phyloP scores from a whole-genome alignment of 116 monocot genomes.

The Posidonia oceanica region DNA sequence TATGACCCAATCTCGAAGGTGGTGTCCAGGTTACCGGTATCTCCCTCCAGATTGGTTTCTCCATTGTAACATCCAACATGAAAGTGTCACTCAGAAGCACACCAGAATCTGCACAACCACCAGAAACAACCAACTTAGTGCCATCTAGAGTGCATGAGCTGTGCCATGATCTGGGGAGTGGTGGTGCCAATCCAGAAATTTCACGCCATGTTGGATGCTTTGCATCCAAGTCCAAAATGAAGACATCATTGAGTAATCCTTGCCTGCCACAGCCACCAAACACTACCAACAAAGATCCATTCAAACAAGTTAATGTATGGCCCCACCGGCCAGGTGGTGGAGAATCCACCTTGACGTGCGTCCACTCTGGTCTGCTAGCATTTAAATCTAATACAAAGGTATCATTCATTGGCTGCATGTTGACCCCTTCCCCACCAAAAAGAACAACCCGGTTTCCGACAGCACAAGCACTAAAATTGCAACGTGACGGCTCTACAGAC shows the following conservation, averaged over 20 bases:
- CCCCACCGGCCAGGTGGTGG: slow-evolving; percentile 90
- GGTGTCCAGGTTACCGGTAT: slow-evolving; percentile 66
- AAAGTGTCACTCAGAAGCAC: slow-evolving; percentile 70
- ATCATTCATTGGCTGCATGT: slow-evolving; percentile 90
- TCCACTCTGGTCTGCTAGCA: slow-evolving; percentile 62
- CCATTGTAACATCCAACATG: slow-evolving; percentile 59
- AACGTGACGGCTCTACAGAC: slow-evolving; percentile 52
- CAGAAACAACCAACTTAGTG: slow-evolving; percentile 65
- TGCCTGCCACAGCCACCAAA: slow-evolving; percentile 77
- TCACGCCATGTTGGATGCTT: slow-evolving; percentile 73
- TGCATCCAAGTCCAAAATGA: slow-evolving; percentile 70
- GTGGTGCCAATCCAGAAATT: slow-evolving; percentile 58
- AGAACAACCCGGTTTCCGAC: slow-evolving; percentile 59
- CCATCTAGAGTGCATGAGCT: slow-evolving; percentile 74
- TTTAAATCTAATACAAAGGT: slow-evolving; percentile 71
- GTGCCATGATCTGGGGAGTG: slow-evolving; percentile 75
- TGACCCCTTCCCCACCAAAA: slow-evolving; percentile 63
- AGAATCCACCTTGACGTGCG: slow-evolving; percentile 55
- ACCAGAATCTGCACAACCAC: slow-evolving; percentile 75
- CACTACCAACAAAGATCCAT: slow-evolving; percentile 75
- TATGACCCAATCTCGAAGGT: slow-evolving; percentile 67
- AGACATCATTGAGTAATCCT: slow-evolving; percentile 73
- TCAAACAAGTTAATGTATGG: slow-evolving; percentile 60
- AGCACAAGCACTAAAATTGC: slow-evolving; percentile 71
- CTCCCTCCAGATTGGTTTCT: slow-evolving; percentile 70